Conservation (phyloP, 2,329 filamentous ascomycete genomes). For the Mycocentrospora acerina region DNA sequence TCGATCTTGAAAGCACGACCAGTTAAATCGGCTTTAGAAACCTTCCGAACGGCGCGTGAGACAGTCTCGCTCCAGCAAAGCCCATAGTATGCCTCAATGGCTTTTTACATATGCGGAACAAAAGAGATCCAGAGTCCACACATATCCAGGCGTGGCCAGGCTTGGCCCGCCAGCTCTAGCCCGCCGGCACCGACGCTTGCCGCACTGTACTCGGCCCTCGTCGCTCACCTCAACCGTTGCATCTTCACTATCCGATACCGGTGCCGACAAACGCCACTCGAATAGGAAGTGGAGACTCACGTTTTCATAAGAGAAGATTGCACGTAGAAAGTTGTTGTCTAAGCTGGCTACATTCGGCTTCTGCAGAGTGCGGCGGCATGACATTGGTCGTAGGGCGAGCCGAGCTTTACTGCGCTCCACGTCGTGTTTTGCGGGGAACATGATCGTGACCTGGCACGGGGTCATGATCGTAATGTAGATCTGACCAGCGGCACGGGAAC, state of each 20-base stretch:
- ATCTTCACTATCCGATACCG: constrained; percentile 16
- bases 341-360: constrained; percentile 22
- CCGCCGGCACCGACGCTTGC: constrained; percentile 17
- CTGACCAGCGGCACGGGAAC: too few relatives aligned
- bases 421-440: background rate
- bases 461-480: too few relatives aligned
- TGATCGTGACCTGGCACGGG: too few relatives aligned
- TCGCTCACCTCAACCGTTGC: constrained; percentile 11
- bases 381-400: constrained; percentile 7
- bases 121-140: background rate
- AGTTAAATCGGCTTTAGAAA: too few relatives aligned
- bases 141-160: background rate
- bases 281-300: constrained; percentile 9
- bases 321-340: constrained; percentile 7
- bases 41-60: too few relatives aligned
- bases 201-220: constrained; percentile 15
- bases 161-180: background rate
- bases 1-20: too few relatives aligned
- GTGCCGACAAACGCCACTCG: constrained; percentile 7
- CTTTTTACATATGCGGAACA: background rate
- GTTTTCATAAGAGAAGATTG: constrained; percentile 7
- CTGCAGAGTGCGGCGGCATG: background rate
- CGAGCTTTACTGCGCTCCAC: constrained; percentile 2
- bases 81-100: background rate
- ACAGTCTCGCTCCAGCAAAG: background rate